phyloP scores from a whole-genome alignment of 2,329 filamentous ascomycete genomes.

The Chrysoporthe austroafricana region DNA sequence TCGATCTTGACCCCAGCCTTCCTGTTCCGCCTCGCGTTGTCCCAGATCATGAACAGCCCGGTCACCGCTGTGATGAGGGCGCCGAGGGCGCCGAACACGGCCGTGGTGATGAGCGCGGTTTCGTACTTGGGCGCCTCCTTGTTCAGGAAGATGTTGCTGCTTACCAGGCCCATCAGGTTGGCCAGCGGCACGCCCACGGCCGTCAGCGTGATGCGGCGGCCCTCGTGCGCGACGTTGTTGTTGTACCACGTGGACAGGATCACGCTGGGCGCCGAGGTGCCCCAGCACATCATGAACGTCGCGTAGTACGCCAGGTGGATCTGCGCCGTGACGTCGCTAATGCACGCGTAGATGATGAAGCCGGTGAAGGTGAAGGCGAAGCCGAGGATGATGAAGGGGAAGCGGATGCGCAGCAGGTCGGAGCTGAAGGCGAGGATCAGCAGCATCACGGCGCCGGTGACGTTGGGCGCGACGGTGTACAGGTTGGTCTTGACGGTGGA shows the following conservation, averaged over 20 bases:
- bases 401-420: constrained; percentile 66
- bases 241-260: constrained; percentile 72
- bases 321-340: constrained; percentile 63
- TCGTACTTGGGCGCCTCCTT: constrained; percentile 67
- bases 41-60: constrained; percentile 66
- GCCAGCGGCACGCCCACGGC: constrained; percentile 74
- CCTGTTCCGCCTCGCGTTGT: constrained; percentile 65
- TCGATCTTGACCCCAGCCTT: constrained; percentile 58
- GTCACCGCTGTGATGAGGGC: constrained; percentile 58
- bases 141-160: constrained; percentile 68
- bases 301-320: constrained; percentile 74
- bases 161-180: constrained; percentile 76
- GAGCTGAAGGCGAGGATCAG: constrained; percentile 73
- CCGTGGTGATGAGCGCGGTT: constrained; percentile 67
- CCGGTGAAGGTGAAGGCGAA: constrained; percentile 76
- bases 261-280: constrained; percentile 74
- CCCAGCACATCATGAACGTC: constrained; percentile 83
- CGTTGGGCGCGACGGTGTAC: constrained; percentile 79
- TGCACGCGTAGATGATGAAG: constrained; percentile 73
- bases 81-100: constrained; percentile 65
- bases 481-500: constrained; percentile 68
- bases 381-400: constrained; percentile 74
- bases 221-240: constrained; percentile 81
- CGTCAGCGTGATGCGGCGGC: constrained; percentile 70
- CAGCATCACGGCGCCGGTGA: constrained; percentile 73